These are phyloP conservation scores for Colletotrichum tofieldiae DNA, from an alignment of 2,329 filamentous ascomycete genomes.

Conservation along the genomic window DNA sequence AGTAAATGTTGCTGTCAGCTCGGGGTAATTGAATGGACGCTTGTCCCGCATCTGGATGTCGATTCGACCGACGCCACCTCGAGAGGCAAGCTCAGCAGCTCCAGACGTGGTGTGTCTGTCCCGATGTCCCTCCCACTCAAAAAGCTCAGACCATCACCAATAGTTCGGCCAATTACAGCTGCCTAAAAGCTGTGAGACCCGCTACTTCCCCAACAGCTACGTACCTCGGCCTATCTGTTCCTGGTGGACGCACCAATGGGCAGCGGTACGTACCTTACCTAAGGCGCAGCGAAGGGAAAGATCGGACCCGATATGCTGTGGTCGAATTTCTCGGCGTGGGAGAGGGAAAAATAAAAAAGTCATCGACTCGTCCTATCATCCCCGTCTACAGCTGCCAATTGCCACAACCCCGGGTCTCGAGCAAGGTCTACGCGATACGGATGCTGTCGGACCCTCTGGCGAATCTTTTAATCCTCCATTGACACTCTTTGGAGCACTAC, in stretches of 20 bases:
- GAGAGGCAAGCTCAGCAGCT: slow-evolving; percentile 5
- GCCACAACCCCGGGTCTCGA: slow-evolving; percentile 15
- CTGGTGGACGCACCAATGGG: no score
- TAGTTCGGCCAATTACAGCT: background rate
- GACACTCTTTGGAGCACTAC: slow-evolving; percentile 42
- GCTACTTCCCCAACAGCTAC: slow-evolving; percentile 7
- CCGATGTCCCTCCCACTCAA: background rate
- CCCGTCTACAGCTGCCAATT: slow-evolving; percentile 29
- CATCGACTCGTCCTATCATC: slow-evolving; percentile 27
- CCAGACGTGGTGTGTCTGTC: background rate
- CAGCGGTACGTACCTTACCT: slow-evolving; percentile 24
- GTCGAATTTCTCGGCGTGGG: slow-evolving; percentile 11
- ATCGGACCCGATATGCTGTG: slow-evolving; percentile 13
- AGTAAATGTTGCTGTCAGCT: background rate
- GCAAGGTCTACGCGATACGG: slow-evolving; percentile 7
- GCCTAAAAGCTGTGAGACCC: slow-evolving; percentile 6
- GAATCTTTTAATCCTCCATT: slow-evolving; percentile 16
- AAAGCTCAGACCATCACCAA: background rate
- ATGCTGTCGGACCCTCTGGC: slow-evolving; percentile 20
- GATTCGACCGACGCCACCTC: slow-evolving; percentile 16
- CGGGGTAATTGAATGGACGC: background rate
- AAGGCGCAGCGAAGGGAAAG: slow-evolving; percentile 21
- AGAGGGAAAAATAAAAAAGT: slow-evolving; percentile 38
- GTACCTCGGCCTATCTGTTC: background rate
- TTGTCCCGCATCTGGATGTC: slow-evolving; percentile 4